Conservation (phyloP, 2,329 filamentous ascomycete genomes). For the Fusarium poae region DNA sequence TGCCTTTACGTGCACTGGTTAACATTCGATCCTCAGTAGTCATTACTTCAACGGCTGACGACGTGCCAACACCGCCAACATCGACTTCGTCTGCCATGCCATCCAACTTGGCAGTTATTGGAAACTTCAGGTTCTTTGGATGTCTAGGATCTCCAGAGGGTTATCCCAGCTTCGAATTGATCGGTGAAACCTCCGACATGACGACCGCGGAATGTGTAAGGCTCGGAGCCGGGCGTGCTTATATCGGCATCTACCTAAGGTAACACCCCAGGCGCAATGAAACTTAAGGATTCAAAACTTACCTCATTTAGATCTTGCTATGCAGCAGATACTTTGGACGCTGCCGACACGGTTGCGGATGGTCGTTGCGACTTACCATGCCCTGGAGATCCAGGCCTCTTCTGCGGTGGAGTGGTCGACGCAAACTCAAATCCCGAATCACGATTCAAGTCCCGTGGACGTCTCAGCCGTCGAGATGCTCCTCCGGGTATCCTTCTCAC, state of each 20-base stretch:
- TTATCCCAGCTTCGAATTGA: conserved; percentile 30
- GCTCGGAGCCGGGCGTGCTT: background rate
- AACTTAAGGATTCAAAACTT: background rate
- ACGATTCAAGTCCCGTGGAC: background rate
- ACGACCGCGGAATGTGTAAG: conserved; percentile 23
- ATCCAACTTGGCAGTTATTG: conserved; percentile 22
- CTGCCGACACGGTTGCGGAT: background rate
- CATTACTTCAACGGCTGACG: background rate
- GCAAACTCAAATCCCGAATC: background rate
- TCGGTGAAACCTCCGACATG: conserved; percentile 16
- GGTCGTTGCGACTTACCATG: conserved; percentile 28
- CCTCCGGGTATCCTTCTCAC: conserved; percentile 28
- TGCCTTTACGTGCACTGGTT: background rate
- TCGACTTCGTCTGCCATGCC: background rate
- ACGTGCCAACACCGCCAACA: background rate
- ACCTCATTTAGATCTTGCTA: conserved; percentile 31
- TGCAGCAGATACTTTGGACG: conserved; percentile 11
- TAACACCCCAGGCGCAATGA: conserved; percentile 1
- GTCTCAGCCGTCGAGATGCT: conserved; percentile 13
- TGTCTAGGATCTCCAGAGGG: conserved; percentile 28
- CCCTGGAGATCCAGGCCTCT: conserved; percentile 30
- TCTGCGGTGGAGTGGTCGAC: conserved; percentile 27
- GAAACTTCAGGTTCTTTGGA: conserved; percentile 19
- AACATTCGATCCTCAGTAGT: background rate
- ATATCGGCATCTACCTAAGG: conserved; percentile 24